Percentiles rank a stretch among this genome's conserved stretches.
Evolutionary conservation across 2,329 filamentous ascomycete genomes (phyloP).

Genomic region (Pezicula rhizophila): DNA sequence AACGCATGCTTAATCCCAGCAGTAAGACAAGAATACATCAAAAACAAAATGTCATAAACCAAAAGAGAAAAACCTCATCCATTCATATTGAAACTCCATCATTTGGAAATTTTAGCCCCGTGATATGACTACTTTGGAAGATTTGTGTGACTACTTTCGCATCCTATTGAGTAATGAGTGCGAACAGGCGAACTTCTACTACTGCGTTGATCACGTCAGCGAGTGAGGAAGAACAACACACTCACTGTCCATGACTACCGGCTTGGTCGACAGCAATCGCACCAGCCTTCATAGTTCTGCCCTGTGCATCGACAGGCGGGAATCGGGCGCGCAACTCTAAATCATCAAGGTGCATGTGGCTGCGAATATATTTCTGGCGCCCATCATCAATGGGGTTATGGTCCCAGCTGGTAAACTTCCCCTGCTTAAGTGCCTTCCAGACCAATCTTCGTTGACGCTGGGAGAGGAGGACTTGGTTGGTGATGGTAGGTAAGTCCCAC

Average conservation of each 20-base stretch:
- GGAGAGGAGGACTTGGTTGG: conserved; percentile 64
- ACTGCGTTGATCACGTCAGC: neutral
- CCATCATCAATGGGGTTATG: conserved; percentile 70
- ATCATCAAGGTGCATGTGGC: conserved; percentile 73
- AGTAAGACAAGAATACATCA: too few species aligned
- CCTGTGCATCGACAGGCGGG: conserved; percentile 51
- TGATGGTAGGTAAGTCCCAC: conserved; percentile 80
- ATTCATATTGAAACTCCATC: too few species aligned
- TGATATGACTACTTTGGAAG: too few species aligned
- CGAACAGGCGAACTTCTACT: too few species aligned
- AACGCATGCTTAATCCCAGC: too few species aligned
- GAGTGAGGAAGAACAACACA: neutral
- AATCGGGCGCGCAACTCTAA: conserved; percentile 71
- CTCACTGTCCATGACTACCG: conserved; percentile 16
- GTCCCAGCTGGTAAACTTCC: conserved; percentile 78
- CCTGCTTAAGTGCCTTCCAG: conserved; percentile 73
- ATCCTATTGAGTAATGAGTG: too few species aligned
- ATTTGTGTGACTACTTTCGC: too few species aligned
- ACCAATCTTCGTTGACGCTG: conserved; percentile 76
- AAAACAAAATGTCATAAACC: too few species aligned
- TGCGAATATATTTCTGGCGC: conserved; percentile 74
- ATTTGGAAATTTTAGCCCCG: too few species aligned
- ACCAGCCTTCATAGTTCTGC: conserved; percentile 13
- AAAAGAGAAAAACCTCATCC: too few species aligned
- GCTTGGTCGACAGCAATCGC: conserved; percentile 15